Percentiles rank a stretch among this genome's conserved stretches.
Evolutionary conservation across 441 rosid genomes (phyloP).

Genomic region (Arabidopsis hybrid): DNA sequence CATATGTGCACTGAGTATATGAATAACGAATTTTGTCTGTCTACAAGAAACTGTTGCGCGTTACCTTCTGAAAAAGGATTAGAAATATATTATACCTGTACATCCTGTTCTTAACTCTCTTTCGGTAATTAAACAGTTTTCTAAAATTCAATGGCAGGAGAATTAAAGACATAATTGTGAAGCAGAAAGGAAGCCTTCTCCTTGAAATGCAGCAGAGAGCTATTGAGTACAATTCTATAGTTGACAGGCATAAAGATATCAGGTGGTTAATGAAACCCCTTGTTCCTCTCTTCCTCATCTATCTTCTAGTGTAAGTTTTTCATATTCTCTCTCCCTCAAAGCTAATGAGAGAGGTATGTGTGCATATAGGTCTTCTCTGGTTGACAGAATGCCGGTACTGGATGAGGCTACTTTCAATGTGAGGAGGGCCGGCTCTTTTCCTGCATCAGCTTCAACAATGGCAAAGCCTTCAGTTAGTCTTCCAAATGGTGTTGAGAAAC

Average conservation of each 20-base stretch:
- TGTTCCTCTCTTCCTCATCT: constrained; percentile 29
- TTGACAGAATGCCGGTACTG: constrained; percentile 98
- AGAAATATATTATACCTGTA: constrained; percentile 10
- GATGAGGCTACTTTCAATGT: constrained; percentile 96
- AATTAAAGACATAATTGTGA: constrained; percentile 68
- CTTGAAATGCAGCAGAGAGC: constrained; percentile 99
- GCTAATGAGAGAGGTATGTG: constrained; percentile 45
- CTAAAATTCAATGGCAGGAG: constrained; percentile 62
- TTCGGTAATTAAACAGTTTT: constrained; percentile 14
- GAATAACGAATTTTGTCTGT: constrained; percentile 22
- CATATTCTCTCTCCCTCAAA: constrained; percentile 20
- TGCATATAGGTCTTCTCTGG: constrained; percentile 77
- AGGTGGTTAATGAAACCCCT: constrained; percentile 54
- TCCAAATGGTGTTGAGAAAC: constrained; percentile 90
- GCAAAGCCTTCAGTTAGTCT: constrained; percentile 64
- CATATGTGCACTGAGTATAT: constrained; percentile 18
- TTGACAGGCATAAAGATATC: constrained; percentile 87
- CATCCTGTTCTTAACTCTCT: constrained; percentile 25
- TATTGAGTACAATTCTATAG: constrained; percentile 88
- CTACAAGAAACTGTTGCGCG: constrained; percentile 2
- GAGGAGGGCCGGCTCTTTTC: constrained; percentile 83
- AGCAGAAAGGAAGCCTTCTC: constrained; percentile 85
- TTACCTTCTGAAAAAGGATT: constrained; percentile 7
- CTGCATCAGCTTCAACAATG: constrained; percentile 68
- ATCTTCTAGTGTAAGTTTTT: constrained; percentile 17